phyloP scores from a whole-genome alignment of 1,284 basidiomycete species.

The Vanrija sp. region DNA sequence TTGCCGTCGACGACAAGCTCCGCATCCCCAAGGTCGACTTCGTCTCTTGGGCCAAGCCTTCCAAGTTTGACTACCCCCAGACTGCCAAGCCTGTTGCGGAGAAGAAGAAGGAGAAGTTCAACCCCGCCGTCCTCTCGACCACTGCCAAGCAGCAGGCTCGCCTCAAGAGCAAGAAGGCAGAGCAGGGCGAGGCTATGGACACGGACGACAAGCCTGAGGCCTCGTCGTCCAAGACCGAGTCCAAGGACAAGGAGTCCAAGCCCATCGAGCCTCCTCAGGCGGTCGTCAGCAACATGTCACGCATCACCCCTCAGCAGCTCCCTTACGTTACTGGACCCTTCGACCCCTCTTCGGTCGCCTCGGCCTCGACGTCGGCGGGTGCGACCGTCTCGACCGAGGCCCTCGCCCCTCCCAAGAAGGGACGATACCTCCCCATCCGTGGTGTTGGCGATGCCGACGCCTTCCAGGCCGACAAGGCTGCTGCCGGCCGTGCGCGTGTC shows the following conservation, averaged over 20 bases:
- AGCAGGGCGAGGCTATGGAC: constrained; percentile 70
- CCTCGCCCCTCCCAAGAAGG: constrained; percentile 8
- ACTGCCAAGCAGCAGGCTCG: constrained; percentile 90
- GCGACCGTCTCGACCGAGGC: constrained; percentile 1
- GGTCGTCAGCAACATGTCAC: constrained; percentile 78
- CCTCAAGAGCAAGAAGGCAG: constrained; percentile 71
- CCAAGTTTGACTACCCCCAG: constrained; percentile 82
- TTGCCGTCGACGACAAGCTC: constrained; percentile 78
- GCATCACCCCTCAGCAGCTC: constrained; percentile 87
- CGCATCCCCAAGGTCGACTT: constrained; percentile 90
- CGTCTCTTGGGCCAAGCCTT: constrained; percentile 78
- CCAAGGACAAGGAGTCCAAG: constrained; percentile 54
- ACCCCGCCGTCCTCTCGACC: constrained; percentile 87
- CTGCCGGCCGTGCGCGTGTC: constrained; percentile 16
- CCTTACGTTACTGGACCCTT: constrained; percentile 59
- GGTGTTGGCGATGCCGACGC: constrained; percentile 15
- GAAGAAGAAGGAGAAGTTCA: constrained; percentile 82
- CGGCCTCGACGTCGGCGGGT: neutral
- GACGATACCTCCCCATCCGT: constrained; percentile 16
- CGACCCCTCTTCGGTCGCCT: constrained; percentile 8
- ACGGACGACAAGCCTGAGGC: constrained; percentile 54
- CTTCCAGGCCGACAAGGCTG: constrained; percentile 12
- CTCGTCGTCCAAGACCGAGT: constrained; percentile 3
- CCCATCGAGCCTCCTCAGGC: constrained; percentile 69
- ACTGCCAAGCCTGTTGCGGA: constrained; percentile 81